Conservation (phyloP, 805 yeast genomes). For the Torulaspora maleeae region DNA sequence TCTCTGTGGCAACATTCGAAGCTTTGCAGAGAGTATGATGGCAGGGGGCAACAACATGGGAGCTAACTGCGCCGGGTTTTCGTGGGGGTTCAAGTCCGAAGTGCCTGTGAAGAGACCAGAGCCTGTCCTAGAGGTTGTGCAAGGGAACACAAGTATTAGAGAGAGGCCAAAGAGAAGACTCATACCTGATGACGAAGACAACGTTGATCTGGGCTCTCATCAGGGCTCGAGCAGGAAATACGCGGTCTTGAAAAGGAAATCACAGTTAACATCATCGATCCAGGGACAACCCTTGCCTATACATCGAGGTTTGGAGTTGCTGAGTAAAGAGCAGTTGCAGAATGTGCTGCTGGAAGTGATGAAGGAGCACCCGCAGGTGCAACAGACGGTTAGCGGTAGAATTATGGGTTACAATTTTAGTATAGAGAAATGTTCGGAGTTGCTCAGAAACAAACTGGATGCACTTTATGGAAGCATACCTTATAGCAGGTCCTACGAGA, state of each 20-base stretch:
- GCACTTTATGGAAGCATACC: constrained; percentile 28
- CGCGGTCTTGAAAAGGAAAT: constrained; percentile 18
- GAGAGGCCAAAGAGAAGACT: constrained; percentile 16
- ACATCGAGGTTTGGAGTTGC: constrained; percentile 32
- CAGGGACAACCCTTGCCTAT: constrained; percentile 33
- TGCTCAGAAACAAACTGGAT: constrained; percentile 24
- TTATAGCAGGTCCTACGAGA: constrained; percentile 25
- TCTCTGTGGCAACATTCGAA: not conserved
- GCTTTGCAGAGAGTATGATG: not conserved
- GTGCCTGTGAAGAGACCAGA: constrained; percentile 5
- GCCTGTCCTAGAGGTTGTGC: not conserved
- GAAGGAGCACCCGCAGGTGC: constrained; percentile 27
- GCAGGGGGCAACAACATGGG: constrained; percentile 4
- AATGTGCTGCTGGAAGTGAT: constrained; percentile 23
- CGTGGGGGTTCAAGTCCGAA: constrained; percentile 17
- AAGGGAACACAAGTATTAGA: constrained; percentile 1
- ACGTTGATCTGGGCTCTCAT: constrained; percentile 2
- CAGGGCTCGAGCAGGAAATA: constrained; percentile 3
- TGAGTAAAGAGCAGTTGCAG: constrained; percentile 31
- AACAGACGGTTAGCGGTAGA: constrained; percentile 16
- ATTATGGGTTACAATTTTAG: constrained; percentile 18
- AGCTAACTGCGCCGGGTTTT: constrained; percentile 13
- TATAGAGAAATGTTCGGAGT: constrained; percentile 22
- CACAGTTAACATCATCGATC: constrained; percentile 16
- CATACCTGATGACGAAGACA: constrained; percentile 3